Conservation (phyloP, 1,284 basidiomycete species). For the Microbotryum scabiosae region DNA sequence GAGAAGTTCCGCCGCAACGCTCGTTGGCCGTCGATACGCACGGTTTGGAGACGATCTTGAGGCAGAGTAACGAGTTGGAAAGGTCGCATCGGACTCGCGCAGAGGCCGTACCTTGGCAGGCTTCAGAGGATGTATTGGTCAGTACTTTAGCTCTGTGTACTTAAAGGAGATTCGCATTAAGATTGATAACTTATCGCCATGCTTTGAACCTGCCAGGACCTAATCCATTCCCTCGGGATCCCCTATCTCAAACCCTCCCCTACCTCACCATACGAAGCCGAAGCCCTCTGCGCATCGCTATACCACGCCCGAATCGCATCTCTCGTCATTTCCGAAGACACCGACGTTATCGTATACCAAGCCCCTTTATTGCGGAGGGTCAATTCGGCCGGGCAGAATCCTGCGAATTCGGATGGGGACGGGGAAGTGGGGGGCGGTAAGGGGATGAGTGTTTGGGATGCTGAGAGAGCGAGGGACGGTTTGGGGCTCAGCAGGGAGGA, state of each 20-base stretch:
- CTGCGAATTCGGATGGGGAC: background rate
- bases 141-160: background rate
- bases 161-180: background rate
- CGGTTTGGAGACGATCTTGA: too few relatives aligned
- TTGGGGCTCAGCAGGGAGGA: constrained; percentile 51
- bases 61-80: constrained; percentile 1
- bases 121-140: constrained; percentile 12
- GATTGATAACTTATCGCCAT: too few relatives aligned
- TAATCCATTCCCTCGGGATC: constrained; percentile 19
- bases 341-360: constrained; percentile 26
- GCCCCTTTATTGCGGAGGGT: constrained; percentile 18
- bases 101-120: background rate
- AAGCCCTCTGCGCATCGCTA: constrained; percentile 23
- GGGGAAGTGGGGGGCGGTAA: background rate
- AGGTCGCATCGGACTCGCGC: background rate
- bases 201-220: background rate
- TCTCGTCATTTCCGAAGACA: constrained; percentile 27
- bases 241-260: constrained; percentile 16
- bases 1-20: background rate
- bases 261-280: constrained; percentile 21
- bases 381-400: background rate
- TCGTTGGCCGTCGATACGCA: too few relatives aligned
- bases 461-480: constrained; percentile 48
- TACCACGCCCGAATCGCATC: background rate
- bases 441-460: constrained; percentile 20